Evolutionary conservation across 805 yeast species (phyloP).

Genomic region (Zygoascus ofunaensis): DNA sequence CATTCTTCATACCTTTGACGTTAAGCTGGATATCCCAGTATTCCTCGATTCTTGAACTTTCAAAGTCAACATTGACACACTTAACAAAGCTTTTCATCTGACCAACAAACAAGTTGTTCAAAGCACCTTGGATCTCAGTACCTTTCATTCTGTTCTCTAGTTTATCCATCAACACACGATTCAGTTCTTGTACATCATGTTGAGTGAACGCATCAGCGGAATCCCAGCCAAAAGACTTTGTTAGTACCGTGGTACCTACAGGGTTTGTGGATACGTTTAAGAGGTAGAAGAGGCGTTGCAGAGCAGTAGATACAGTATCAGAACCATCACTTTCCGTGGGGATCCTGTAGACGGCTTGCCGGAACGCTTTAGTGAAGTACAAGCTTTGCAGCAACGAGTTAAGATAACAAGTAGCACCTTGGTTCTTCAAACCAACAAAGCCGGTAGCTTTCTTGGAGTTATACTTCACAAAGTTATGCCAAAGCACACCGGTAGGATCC

Average conservation of each 20-base stretch:
- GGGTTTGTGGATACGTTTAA: constrained; percentile 66
- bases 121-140: constrained; percentile 62
- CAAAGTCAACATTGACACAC: constrained; percentile 88
- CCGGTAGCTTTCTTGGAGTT: constrained; percentile 86
- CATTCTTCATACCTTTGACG: constrained; percentile 69
- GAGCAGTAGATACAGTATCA: constrained; percentile 66
- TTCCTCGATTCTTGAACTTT: constrained; percentile 84
- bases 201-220: constrained; percentile 91
- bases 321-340: constrained; percentile 62
- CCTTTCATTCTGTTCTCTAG: constrained; percentile 88
- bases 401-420: constrained; percentile 97
- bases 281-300: constrained; percentile 80
- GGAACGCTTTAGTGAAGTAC: constrained; percentile 71
- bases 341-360: constrained; percentile 79
- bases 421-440: constrained; percentile 85
- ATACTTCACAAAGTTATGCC: constrained; percentile 74
- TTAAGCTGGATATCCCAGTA: constrained; percentile 97
- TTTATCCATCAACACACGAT: constrained; percentile 90
- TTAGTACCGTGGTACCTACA: constrained; percentile 75
- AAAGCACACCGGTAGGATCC: constrained; percentile 88
- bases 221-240: constrained; percentile 96
- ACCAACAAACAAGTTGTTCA: constrained; percentile 85
- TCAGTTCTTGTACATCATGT: constrained; percentile 95
- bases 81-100: constrained; percentile 92
- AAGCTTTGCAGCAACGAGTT: constrained; percentile 88